These are phyloP conservation scores for Talinum fruticosum DNA, from an alignment of 148 eudicot species.

Conservation along the genomic window DNA sequence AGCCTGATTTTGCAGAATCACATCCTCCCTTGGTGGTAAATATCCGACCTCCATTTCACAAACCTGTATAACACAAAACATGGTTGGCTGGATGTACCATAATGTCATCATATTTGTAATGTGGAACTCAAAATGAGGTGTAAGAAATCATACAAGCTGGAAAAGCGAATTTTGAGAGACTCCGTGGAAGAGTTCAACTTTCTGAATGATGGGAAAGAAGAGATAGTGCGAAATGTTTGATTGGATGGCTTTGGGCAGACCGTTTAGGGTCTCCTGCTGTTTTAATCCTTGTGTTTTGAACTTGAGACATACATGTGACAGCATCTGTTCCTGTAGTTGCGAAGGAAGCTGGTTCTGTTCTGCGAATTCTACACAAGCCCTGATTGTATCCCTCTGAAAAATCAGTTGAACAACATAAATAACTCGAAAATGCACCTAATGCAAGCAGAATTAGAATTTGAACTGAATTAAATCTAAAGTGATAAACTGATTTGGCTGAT, in stretches of 20 bases:
- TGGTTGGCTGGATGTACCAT: too few relatives aligned
- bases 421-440: neutral
- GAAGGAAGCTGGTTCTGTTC: constrained; percentile 66
- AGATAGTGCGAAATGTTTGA: constrained; percentile 62
- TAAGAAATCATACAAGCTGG: constrained; percentile 89
- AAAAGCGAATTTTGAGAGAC: constrained; percentile 53
- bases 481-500: too few relatives aligned
- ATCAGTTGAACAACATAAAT: neutral
- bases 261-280: constrained; percentile 58
- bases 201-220: constrained; percentile 58
- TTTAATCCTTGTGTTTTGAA: constrained; percentile 73
- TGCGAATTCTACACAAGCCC: constrained; percentile 64
- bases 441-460: too few relatives aligned
- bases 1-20: too few relatives aligned
- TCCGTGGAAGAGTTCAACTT: constrained; percentile 58
- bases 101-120: too few relatives aligned
- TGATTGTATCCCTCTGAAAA: constrained; percentile 70
- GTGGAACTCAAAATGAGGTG: too few relatives aligned
- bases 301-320: constrained; percentile 61
- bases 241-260: constrained; percentile 75
- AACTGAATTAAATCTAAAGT: too few relatives aligned
- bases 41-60: too few relatives aligned
- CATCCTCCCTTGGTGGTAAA: too few relatives aligned
- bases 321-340: constrained; percentile 57
- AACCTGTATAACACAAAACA: too few relatives aligned